Conservation (phyloP, 345 rosid species). For the Passiflora organensis region DNA sequence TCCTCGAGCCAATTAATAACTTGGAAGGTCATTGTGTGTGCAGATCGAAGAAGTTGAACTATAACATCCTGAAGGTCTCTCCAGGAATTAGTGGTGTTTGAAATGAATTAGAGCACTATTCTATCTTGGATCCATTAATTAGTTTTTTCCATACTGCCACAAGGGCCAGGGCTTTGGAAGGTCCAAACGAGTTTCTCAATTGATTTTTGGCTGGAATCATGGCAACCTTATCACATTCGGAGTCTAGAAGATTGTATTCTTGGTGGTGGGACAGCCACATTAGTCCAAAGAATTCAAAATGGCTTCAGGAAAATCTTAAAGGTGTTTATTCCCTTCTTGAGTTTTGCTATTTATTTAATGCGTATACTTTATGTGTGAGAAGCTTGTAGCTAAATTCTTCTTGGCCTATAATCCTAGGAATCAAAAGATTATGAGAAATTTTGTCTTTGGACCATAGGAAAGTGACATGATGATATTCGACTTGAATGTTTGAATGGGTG, state of each 20-base stretch:
- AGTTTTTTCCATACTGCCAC: too few species aligned
- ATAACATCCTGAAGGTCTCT: too few species aligned
- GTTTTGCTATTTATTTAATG: constrained; percentile 1
- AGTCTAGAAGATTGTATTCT: constrained; percentile 36
- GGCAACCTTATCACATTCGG: constrained; percentile 27
- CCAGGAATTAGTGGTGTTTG: too few species aligned
- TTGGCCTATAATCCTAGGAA: too few species aligned
- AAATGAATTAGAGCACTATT: too few species aligned
- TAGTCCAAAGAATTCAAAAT: constrained; percentile 66
- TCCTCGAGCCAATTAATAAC: background rate
- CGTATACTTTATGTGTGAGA: background rate
- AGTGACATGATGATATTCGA: too few species aligned
- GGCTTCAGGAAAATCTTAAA: constrained; percentile 87
- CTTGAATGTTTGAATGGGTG: too few species aligned
- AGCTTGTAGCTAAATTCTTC: background rate
- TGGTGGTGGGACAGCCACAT: constrained; percentile 95
- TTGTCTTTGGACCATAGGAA: too few species aligned
- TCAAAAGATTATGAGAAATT: too few species aligned
- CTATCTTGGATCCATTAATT: constrained; percentile 76
- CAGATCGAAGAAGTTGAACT: constrained; percentile 5
- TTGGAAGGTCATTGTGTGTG: constrained; percentile 10
- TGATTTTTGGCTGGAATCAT: constrained; percentile 46
- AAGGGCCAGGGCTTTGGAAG: constrained; percentile 44
- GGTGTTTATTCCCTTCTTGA: constrained; percentile 32
- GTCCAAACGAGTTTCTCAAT: constrained; percentile 50